Base-by-base conservation (phyloP, 176 grass and related monocot genomes). In the Dendrocalamus sinicus region DNA sequence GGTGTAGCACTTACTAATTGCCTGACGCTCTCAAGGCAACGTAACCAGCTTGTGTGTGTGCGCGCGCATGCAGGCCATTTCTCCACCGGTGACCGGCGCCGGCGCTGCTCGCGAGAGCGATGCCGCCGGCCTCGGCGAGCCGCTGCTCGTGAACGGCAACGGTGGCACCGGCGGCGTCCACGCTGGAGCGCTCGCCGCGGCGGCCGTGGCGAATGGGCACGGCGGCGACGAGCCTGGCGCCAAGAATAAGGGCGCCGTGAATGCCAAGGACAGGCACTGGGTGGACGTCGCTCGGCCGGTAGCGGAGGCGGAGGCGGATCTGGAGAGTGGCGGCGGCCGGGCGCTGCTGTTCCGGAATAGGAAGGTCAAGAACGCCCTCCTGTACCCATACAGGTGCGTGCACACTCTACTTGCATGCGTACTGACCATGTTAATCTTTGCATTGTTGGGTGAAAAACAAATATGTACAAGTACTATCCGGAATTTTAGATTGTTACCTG, bases 241-340 rank as follows among this genome's bases (percentile, higher is more conserved):
- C 22, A 72, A 12, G 52, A 14, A 22, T 1, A 54, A 68, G 44
- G 63, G 46, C 26, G 60, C 24, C 15, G 43, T 44, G 73, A 20
- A 79, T 19, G 43, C 43, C 2, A 79, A 83, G 80, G 64, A 83
- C 30, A 61, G 32, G 75, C 79, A 73, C 87, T 84, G 81, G 87
- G 67, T 43, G 37, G 67, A 84, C 16, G 37, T 84, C 30, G n/a
- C 51, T 44, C 54, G 65, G n/a, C 65, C 45, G 5, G 40, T 19
- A 9, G 1, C 4, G 43, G 26, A 28, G 26, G 26, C 26, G 1
- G 43, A 8, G 43, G 43, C 43, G 43, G 43, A 88, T 44, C 51
- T 83, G 45, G 86, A 83, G 47, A 52, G 35, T 16, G 80, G 80
- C 70, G 35, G 78, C 73, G 35, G 19, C 30, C 73, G 66, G 57